These are phyloP conservation scores for Amanita polypyramis DNA, from an alignment of 768 basidiomycete genomes.

Conservation along the genomic window DNA sequence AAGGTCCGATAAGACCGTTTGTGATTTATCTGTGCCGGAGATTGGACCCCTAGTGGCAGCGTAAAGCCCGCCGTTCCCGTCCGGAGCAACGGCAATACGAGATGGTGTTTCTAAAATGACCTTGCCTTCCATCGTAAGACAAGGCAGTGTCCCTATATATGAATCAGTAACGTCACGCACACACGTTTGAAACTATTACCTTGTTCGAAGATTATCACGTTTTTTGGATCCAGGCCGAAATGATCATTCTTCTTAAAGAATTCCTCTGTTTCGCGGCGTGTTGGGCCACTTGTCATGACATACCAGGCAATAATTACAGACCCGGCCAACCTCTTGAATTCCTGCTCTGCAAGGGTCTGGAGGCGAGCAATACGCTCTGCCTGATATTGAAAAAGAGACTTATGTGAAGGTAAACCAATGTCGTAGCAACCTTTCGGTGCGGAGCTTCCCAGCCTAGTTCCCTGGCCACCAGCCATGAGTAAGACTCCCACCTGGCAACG, in stretches of 20 bases:
- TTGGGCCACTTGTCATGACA: constrained; percentile 98
- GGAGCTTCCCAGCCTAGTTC: constrained; percentile 83
- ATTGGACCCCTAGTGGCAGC: constrained; percentile 81
- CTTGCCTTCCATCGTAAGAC: constrained; percentile 89
- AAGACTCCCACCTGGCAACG: constrained; percentile 86
- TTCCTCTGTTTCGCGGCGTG: constrained; percentile 72
- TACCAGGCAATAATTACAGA: constrained; percentile 89
- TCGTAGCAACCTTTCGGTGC: constrained; percentile 98
- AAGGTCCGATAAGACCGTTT: constrained; percentile 80
- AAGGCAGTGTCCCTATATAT: constrained; percentile 80
- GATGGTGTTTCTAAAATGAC: constrained; percentile 75
- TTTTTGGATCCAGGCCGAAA: constrained; percentile 73
- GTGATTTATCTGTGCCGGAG: constrained; percentile 42
- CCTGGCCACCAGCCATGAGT: constrained; percentile 97
- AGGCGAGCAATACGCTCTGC: constrained; percentile 90
- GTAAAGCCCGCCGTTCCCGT: constrained; percentile 96
- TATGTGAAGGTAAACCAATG: constrained; percentile 88
- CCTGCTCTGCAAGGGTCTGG: constrained; percentile 61
- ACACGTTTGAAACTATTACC: constrained; percentile 38
- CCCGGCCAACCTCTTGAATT: constrained; percentile 37
- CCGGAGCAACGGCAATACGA: constrained; percentile 88
- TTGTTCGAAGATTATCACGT: constrained; percentile 94
- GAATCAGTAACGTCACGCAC: constrained; percentile 7
- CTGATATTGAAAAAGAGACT: constrained; percentile 92
- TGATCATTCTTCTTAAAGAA: constrained; percentile 71